Evolutionary conservation across 306 rosid species (phyloP), one percentile per base, ranked within the genome.

Genomic region (Fragaria nilgerrensis): DNA sequence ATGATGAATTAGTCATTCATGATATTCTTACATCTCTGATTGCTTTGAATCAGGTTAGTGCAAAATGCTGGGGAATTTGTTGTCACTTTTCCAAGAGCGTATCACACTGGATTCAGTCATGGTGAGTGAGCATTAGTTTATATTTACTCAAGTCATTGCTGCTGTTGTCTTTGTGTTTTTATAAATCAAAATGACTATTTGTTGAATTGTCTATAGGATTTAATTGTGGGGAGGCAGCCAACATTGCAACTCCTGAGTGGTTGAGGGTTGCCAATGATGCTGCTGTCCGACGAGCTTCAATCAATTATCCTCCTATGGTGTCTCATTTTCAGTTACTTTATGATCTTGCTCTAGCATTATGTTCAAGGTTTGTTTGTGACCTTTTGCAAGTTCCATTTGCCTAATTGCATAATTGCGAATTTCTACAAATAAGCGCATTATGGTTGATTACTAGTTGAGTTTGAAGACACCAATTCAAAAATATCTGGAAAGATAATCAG

Each of bases 181-280:
- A 32, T 68, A 25, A 67, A 67, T 72, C 75, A 79, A 48, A 34
- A 63, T 82, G 69, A 13, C 73, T 77, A 75, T 83, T n/a, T 16
- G 43, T 70, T 58, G 74, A 75, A 72, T 68, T 77, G 77, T 73
- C 29, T 85, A 72, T 81, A 96, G 99, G 99, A 75, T 96, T 96
- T 83, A 96, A 96, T 83, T 93, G 94, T 63, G 99, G 87, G 72
- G 99, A 96, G 88, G 99, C 99, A 75, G 96, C 99, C 4, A 96
- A 96, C 84, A 93, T 96, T 84, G 99, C 99, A 15, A 96, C 99
- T 75, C 99, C 99, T 68, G 98, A 96, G 85, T 96, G 99, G 99
- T 87, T 96, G 89, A 87, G 87, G 72, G 86, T 96, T 82, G 99
- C 99, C 45, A 96, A 93, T 79, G 97, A 96, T 82, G 99, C 98